These are phyloP conservation scores for Kluyveromyces dobzhanskii DNA, from an alignment of 805 yeast species.

Conservation along the genomic window DNA sequence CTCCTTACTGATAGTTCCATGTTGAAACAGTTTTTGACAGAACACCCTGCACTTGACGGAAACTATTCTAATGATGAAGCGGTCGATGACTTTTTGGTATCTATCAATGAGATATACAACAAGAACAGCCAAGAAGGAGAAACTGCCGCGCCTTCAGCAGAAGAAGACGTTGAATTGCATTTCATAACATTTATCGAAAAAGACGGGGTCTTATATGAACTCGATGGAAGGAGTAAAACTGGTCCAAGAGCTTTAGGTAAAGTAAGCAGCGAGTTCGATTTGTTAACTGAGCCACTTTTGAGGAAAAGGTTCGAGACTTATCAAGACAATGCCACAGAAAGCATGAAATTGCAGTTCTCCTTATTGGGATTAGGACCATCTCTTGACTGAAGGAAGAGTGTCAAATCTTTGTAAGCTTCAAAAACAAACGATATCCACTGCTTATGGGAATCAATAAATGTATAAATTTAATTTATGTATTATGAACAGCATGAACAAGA, in stretches of 20 bases:
- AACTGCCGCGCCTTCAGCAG: slow-evolving; percentile 58
- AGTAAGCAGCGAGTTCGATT: slow-evolving; percentile 29
- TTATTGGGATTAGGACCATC: slow-evolving; percentile 67
- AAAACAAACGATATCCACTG: too few relatives aligned
- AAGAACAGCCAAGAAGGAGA: slow-evolving; percentile 40
- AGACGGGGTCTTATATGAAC: slow-evolving; percentile 60
- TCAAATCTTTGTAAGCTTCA: too few relatives aligned
- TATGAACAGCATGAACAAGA: too few relatives aligned
- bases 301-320: slow-evolving; percentile 54
- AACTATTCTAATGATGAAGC: slow-evolving; percentile 34
- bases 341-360: slow-evolving; percentile 57
- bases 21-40: slow-evolving; percentile 13
- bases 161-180: slow-evolving; percentile 53
- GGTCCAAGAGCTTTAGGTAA: slow-evolving; percentile 64
- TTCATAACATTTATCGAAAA: slow-evolving; percentile 64
- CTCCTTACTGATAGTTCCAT: slow-evolving; percentile 18
- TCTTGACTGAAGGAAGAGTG: too few relatives aligned
- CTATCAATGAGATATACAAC: slow-evolving; percentile 15
- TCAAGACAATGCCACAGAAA: slow-evolving; percentile 53
- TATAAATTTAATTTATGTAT: too few relatives aligned
- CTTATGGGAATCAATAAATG: too few relatives aligned
- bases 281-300: slow-evolving; percentile 46
- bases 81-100: slow-evolving; percentile 27
- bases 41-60: slow-evolving; percentile 29
- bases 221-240: slow-evolving; percentile 71